A percentile compares a stretch with the other conserved stretches of the same genome.
Conservation (phyloP, 2,329 filamentous ascomycete species). For the Neofusicoccum sp. region DNA sequence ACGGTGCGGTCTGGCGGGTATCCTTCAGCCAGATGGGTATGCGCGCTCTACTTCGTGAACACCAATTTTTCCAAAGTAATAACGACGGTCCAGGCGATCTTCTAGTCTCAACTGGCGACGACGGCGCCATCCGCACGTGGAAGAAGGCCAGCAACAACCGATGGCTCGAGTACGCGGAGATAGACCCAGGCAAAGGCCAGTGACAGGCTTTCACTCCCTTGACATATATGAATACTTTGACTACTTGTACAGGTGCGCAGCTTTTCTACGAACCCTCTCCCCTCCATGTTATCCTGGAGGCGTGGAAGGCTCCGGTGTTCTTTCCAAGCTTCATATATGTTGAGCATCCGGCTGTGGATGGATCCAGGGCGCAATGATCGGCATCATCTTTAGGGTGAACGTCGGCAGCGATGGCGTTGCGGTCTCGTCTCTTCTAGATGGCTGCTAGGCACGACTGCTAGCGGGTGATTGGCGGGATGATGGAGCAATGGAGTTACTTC, state of each 20-base stretch:
- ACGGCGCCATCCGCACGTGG: slow-evolving; percentile 58
- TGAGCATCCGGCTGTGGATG: background rate
- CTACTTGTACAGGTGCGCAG: slow-evolving; percentile 3
- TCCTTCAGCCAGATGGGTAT: slow-evolving; percentile 57
- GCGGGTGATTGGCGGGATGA: too few species aligned
- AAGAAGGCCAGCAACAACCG: slow-evolving; percentile 49
- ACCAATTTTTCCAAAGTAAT: background rate
- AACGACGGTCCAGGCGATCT: slow-evolving; percentile 62
- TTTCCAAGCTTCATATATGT: background rate
- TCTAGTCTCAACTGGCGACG: slow-evolving; percentile 72
- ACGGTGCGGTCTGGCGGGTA: slow-evolving; percentile 72
- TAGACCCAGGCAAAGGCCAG: slow-evolving; percentile 31
- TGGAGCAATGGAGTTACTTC: too few species aligned
- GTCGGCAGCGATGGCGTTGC: background rate
- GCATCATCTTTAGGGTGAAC: background rate
- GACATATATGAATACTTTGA: background rate
- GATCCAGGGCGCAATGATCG: background rate
- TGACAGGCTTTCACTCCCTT: background rate
- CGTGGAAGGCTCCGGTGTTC: background rate
- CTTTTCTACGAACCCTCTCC: background rate
- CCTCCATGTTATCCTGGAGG: background rate
- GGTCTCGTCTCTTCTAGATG: background rate
- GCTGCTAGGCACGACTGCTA: too few species aligned
- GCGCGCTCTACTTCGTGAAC: slow-evolving; percentile 2
- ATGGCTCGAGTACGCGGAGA: slow-evolving; percentile 50